These are phyloP conservation scores for Russula sp. DNA, from an alignment of 768 basidiomycete species.

Conservation along the genomic window DNA sequence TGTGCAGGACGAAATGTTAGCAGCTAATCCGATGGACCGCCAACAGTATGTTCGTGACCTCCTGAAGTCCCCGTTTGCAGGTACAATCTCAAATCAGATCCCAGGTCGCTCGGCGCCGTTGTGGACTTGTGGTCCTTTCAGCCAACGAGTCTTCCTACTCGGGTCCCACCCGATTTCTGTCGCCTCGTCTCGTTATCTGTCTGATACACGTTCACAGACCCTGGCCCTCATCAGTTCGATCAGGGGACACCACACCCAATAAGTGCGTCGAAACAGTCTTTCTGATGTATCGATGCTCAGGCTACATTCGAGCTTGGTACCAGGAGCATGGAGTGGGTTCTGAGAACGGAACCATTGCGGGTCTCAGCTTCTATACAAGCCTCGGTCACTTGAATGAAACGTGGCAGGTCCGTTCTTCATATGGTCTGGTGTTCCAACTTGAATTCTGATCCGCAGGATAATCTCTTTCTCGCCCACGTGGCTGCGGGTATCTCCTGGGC, in stretches of 20 bases:
- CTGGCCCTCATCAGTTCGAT: conserved; percentile 49
- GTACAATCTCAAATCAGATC: conserved; percentile 51
- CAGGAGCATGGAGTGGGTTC: conserved; percentile 73
- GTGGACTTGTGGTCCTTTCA: conserved; percentile 47
- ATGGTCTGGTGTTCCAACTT: not conserved
- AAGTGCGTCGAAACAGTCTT: conserved; percentile 44
- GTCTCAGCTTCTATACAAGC: conserved; percentile 81
- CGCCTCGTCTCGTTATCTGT: conserved; percentile 16
- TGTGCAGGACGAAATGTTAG: conserved; percentile 42
- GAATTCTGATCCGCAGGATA: conserved; percentile 45
- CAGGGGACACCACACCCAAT: conserved; percentile 78
- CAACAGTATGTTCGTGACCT: not conserved
- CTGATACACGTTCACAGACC: conserved; percentile 40
- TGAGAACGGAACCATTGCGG: conserved; percentile 47
- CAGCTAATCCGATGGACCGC: conserved; percentile 23
- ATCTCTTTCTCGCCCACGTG: conserved; percentile 68
- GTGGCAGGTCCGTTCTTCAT: conserved; percentile 54
- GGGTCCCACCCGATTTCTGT: conserved; percentile 33
- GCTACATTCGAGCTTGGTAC: conserved; percentile 65
- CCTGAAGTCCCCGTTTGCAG: conserved; percentile 27
- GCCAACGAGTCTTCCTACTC: conserved; percentile 47
- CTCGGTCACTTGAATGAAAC: conserved; percentile 78
- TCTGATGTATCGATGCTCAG: not conserved
- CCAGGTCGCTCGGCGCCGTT: conserved; percentile 44
- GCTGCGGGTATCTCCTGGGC: conserved; percentile 74